Percentiles rank a stretch among this genome's conserved stretches.
Evolutionary conservation across 169 alveolate species (phyloP).

Genomic region (Nephromyces sp.): DNA sequence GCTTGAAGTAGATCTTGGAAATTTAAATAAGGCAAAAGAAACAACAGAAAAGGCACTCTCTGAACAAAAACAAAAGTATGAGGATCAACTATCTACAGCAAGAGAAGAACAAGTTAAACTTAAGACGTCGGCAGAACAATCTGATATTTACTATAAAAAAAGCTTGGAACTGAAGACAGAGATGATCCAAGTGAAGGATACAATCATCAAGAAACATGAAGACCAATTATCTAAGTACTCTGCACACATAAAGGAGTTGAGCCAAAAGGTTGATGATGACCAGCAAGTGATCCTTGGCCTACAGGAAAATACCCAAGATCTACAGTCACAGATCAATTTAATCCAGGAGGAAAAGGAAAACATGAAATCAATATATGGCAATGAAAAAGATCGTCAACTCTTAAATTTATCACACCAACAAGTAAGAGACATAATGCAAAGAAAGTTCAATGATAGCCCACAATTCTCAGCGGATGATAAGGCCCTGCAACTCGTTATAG

Average conservation of each 20-base stretch:
- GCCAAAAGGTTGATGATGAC: background rate
- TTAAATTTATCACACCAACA: background rate
- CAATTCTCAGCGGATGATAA: background rate
- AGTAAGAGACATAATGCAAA: background rate
- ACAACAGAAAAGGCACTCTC: background rate
- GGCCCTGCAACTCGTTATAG: background rate
- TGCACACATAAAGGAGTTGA: background rate
- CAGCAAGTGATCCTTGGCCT: background rate
- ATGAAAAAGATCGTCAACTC: background rate
- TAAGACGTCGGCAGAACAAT: background rate
- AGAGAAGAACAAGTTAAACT: background rate
- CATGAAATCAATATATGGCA: background rate
- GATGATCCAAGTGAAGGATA: background rate
- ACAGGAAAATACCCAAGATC: background rate
- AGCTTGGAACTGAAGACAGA: background rate
- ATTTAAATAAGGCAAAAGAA: background rate
- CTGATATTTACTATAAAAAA: background rate
- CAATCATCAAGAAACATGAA: background rate
- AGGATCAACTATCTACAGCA: background rate
- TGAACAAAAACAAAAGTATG: background rate
- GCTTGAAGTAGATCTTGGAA: background rate
- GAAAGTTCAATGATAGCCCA: background rate
- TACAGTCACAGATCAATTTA: background rate
- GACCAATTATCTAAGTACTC: background rate
- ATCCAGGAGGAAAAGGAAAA: background rate